Conservation (phyloP, 495 filamentous ascomycete genomes). For the Penicillium bovifimosum region DNA sequence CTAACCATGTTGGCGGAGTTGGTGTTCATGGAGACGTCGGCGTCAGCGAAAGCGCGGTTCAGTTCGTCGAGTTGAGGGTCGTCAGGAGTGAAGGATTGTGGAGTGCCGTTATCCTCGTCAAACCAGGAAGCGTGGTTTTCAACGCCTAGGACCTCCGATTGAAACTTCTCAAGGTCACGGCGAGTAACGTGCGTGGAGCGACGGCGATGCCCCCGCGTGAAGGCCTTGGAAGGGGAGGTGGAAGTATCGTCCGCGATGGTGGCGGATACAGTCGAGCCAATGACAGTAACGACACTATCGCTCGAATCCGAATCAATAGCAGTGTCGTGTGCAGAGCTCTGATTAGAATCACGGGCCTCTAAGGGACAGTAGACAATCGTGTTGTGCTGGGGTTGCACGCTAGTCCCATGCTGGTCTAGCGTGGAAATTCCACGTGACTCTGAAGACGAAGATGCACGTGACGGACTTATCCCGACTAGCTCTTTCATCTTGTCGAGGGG, state of each 20-base stretch:
- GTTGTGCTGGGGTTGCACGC: conserved; percentile 5
- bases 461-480: conserved; percentile 15
- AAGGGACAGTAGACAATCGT: background rate
- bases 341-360: conserved; percentile 1
- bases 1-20: conserved; percentile 25
- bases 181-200: conserved; percentile 44
- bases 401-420: background rate
- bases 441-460: background rate
- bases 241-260: conserved; percentile 34
- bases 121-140: conserved; percentile 28
- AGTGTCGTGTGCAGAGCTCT: background rate
- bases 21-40: conserved; percentile 36
- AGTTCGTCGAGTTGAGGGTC: conserved; percentile 34
- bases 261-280: conserved; percentile 20
- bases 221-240: conserved; percentile 35
- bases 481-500: conserved; percentile 19
- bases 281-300: conserved; percentile 1
- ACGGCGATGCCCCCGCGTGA: conserved; percentile 43
- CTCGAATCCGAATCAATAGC: background rate
- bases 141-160: conserved; percentile 38
- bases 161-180: conserved; percentile 42
- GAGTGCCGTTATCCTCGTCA: conserved; percentile 30
- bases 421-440: background rate
- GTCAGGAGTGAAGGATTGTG: conserved; percentile 22
- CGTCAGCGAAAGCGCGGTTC: conserved; percentile 34